phyloP scores from a whole-genome alignment of 2,329 filamentous ascomycete genomes.

The Mollisia scopiformis region DNA sequence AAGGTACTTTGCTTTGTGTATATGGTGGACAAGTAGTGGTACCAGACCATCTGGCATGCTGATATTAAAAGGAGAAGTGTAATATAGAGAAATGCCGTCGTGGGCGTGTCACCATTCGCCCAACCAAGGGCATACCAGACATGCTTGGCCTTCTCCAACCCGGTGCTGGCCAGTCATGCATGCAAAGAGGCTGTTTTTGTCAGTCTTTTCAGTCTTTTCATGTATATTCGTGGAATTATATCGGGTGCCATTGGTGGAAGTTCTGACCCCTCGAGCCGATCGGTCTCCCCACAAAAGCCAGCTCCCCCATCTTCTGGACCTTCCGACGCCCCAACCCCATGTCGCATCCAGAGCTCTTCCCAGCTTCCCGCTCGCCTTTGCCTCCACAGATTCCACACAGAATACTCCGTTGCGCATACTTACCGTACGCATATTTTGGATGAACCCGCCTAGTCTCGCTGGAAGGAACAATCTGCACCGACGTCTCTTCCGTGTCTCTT shows the following conservation, averaged over 20 bases:
- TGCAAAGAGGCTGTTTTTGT: conserved; percentile 2
- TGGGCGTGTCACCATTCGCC: no score
- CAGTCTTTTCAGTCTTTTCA: no score
- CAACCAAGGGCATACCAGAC: conserved; percentile 2
- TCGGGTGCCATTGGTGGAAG: conserved; percentile 22
- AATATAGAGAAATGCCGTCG: background rate
- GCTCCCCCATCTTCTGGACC: conserved; percentile 6
- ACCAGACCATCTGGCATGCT: background rate
- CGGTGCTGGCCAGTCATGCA: background rate
- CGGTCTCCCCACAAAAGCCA: conserved; percentile 16
- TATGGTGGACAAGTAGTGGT: background rate
- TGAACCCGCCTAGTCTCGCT: conserved; percentile 5
- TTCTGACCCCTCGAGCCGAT: conserved; percentile 18
- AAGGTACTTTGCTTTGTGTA: no score
- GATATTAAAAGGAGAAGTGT: background rate
- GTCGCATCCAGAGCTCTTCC: background rate
- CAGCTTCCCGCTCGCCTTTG: background rate
- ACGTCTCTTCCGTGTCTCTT: conserved; percentile 1
- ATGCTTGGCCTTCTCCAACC: background rate
- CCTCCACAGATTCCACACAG: no score
- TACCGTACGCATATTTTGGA: no score
- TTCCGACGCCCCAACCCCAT: background rate
- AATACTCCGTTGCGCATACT: no score
- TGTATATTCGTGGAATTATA: background rate
- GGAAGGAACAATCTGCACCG: conserved; percentile 30